These are phyloP conservation scores for Rugonectria rugulosa DNA, from an alignment of 2,329 filamentous ascomycete genomes.

Conservation along the genomic window DNA sequence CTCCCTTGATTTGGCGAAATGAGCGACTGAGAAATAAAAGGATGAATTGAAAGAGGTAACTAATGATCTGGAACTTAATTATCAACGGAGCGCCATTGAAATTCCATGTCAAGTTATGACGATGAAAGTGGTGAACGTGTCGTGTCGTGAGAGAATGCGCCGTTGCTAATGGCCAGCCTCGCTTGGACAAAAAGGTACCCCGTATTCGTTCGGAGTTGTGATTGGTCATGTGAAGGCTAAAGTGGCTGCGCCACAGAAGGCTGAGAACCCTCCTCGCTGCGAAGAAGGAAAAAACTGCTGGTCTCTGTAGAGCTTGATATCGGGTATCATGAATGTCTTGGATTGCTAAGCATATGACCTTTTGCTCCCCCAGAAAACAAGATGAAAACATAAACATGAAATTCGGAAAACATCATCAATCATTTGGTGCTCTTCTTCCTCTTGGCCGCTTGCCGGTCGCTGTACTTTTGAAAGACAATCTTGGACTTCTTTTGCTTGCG, in stretches of 20 bases:
- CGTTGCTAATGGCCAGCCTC: slow-evolving; percentile 32
- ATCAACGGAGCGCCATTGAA: slow-evolving; percentile 29
- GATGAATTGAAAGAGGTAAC: slow-evolving; percentile 19
- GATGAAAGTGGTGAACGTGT: slow-evolving; percentile 36
- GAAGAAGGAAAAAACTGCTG: background rate
- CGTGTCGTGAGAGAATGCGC: slow-evolving; percentile 31
- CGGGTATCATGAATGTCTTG: slow-evolving; percentile 39
- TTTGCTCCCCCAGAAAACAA: slow-evolving; percentile 8
- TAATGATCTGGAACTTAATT: slow-evolving; percentile 10
- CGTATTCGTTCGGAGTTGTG: background rate
- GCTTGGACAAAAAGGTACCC: slow-evolving; percentile 34
- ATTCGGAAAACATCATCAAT: slow-evolving; percentile 20
- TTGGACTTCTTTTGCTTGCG: slow-evolving; percentile 61
- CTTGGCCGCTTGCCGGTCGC: slow-evolving; percentile 56
- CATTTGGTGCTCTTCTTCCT: slow-evolving; percentile 45
- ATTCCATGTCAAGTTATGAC: slow-evolving; percentile 15
- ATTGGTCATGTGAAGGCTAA: slow-evolving; percentile 22
- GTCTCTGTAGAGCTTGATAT: slow-evolving; percentile 22
- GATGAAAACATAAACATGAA: slow-evolving; percentile 15
- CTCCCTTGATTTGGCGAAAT: slow-evolving; percentile 14
- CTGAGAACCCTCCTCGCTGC: slow-evolving; percentile 15
- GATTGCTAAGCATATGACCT: slow-evolving; percentile 31
- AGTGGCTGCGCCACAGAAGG: slow-evolving; percentile 38
- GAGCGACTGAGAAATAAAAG: slow-evolving; percentile 13
- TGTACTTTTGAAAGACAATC: slow-evolving; percentile 68